Conservation (phyloP, 768 basidiomycete genomes). For the Clathrus columnatus region DNA sequence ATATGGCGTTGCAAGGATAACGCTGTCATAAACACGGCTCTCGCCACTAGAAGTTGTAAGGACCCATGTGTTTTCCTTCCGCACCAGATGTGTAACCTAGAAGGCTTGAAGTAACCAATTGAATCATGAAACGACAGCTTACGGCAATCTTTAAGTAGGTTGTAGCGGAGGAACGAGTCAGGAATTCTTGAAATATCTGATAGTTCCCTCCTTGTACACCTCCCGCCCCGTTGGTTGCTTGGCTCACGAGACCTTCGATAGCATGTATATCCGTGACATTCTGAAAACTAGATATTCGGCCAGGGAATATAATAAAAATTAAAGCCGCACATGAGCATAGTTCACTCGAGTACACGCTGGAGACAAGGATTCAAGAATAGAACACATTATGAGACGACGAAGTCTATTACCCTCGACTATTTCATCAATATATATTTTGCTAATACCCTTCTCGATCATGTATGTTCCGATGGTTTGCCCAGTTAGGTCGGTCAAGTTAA, state of each 20-base stretch:
- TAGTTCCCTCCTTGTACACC: conserved; percentile 74
- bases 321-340: conserved; percentile 55
- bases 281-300: conserved; percentile 23
- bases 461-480: conserved; percentile 49
- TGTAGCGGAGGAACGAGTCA: conserved; percentile 59
- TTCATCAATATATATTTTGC: conserved; percentile 54
- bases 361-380: not conserved
- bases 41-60: conserved; percentile 7
- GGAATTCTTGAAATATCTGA: conserved; percentile 75
- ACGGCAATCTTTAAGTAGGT: conserved; percentile 67
- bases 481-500: conserved; percentile 26
- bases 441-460: conserved; percentile 45
- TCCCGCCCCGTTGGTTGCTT: conserved; percentile 63
- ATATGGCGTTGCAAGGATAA: conserved; percentile 85
- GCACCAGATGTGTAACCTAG: conserved; percentile 26
- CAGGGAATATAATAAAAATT: not conserved
- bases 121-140: conserved; percentile 13
- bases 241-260: conserved; percentile 58
- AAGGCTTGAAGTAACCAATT: conserved; percentile 34
- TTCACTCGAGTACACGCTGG: conserved; percentile 69
- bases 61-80: conserved; percentile 11
- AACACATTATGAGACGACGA: not conserved
- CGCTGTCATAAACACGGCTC: conserved; percentile 43
- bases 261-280: conserved; percentile 68
- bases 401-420: conserved; percentile 43